Percentiles rank a stretch among this genome's conserved stretches.
phyloP scores from a whole-genome alignment of 345 rosid genomes.

The Odontarrhena argentea region DNA sequence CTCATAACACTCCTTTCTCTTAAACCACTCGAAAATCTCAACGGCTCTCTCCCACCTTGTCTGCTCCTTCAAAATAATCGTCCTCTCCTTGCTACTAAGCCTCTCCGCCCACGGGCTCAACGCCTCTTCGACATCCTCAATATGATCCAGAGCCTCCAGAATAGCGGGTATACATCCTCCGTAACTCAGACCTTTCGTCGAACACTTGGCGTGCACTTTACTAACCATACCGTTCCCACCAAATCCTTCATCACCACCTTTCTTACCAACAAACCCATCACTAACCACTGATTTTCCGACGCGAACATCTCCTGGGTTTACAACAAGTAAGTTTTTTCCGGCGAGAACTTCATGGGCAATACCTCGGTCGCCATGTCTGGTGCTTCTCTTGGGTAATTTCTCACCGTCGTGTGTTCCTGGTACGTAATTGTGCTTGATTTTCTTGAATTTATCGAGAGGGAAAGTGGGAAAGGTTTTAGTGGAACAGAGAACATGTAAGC shows the following conservation, averaged over 20 bases:
- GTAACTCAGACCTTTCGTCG: conserved; percentile 71
- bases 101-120: conserved; percentile 79
- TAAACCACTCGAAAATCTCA: conserved; percentile 90
- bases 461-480: conserved; percentile 50
- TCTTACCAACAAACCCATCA: conserved; percentile 35
- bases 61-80: conserved; percentile 88
- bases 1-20: conserved; percentile 64
- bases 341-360: conserved; percentile 37
- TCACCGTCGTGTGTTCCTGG: conserved; percentile 43
- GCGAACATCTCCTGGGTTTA: conserved; percentile 43
- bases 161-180: conserved; percentile 79
- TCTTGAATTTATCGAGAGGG: conserved; percentile 45
- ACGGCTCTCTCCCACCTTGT: conserved; percentile 75
- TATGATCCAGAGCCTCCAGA: conserved; percentile 59
- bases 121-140: conserved; percentile 68
- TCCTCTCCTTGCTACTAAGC: conserved; percentile 73
- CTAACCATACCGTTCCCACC: conserved; percentile 21
- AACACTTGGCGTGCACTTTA: conserved; percentile 63
- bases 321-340: conserved; percentile 37
- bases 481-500: conserved; percentile 52
- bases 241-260: conserved; percentile 5
- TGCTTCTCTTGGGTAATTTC: conserved; percentile 28
- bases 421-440: conserved; percentile 34
- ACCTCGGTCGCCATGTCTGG: conserved; percentile 36
- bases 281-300: conserved; percentile 12